These are phyloP conservation scores for Bipolaris cookei DNA, from an alignment of 2,329 filamentous ascomycete genomes.

Conservation along the genomic window DNA sequence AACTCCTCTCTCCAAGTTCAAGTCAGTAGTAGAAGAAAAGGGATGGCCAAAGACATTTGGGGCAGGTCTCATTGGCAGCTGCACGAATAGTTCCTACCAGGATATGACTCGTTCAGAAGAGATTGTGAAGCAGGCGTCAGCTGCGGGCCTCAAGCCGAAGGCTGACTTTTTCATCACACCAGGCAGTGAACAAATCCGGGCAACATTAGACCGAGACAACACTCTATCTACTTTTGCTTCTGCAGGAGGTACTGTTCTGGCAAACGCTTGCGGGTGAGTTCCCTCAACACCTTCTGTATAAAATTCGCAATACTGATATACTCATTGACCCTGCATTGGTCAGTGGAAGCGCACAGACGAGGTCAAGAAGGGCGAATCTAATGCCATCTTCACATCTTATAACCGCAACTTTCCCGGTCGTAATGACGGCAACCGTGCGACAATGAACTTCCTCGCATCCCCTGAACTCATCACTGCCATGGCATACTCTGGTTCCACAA, in stretches of 20 bases:
- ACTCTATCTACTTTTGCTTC: conserved; percentile 84
- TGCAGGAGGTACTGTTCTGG: conserved; percentile 86
- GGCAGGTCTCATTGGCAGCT: conserved; percentile 93
- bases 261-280: conserved; percentile 78
- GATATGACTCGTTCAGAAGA: conserved; percentile 97
- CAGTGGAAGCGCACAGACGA: conserved; percentile 94
- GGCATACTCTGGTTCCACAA: conserved; percentile 88
- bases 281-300: neutral
- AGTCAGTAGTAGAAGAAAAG: conserved; percentile 80
- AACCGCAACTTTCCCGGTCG: conserved; percentile 98
- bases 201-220: conserved; percentile 87
- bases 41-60: conserved; percentile 91
- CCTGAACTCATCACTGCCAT: conserved; percentile 97
- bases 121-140: conserved; percentile 86
- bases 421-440: conserved; percentile 94
- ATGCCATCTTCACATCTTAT: conserved; percentile 96
- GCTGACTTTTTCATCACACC: conserved; percentile 96
- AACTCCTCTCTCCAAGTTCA: conserved; percentile 89
- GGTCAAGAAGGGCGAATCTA: conserved; percentile 80
- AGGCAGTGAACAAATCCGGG: conserved; percentile 94
- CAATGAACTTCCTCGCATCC: conserved; percentile 98
- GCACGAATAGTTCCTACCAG: conserved; percentile 98
- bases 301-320: conserved; percentile 15
- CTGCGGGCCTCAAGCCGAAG: conserved; percentile 87
- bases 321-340: conserved; percentile 73